Evolutionary conservation across 1,139 yeast genomes (phyloP), one percentile per base, ranked within the genome.

Genomic region (Arxiozyma slooffiae): DNA sequence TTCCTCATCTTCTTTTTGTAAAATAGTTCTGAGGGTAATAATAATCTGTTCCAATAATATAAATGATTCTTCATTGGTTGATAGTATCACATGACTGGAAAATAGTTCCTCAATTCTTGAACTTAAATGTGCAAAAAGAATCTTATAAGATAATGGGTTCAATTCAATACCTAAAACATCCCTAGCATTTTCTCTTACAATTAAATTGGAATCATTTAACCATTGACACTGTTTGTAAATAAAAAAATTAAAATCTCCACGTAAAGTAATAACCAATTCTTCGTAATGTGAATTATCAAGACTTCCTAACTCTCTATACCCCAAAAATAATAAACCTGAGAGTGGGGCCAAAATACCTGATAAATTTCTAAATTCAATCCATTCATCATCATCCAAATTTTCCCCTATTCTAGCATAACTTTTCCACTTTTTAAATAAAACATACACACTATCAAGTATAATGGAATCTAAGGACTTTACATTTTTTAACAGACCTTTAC

Each of bases 321-420:
- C 67, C 2, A 62, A 57, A 39, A 77, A 64, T 52, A 81, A 75
- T 42, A 80, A 71, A 22, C 86, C 86, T 9, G 82, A 72, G 0
- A 79, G 71, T 3, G 82, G 74, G 0, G 82, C 82, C 46, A 81
- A 64, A 53, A 80, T 78, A 1, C 86, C 85, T 0, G 85, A 79
- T 57, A 72, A 78, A 59, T 80, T 82, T 54, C 84, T 72, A 60
- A 79, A 79, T 23, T 80, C 75, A 16, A 57, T 53, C 39, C 66
- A 51, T 52, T 68, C 70, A 14, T 57, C 54, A 45, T 57, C 55
- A 16, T 67, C 58, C 36, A 67, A 43, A 37, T 44, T 51, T 41
- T 57, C 56, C 30, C 58, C 50, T 46, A 57, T 52, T 30, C 63
- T 60, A 7, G 63, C 64, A 48, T 61, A 64, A 36, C 55, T 64